These are phyloP conservation scores for Talaromyces atroroseus DNA, from an alignment of 2,329 filamentous ascomycete species.

Conservation along the genomic window DNA sequence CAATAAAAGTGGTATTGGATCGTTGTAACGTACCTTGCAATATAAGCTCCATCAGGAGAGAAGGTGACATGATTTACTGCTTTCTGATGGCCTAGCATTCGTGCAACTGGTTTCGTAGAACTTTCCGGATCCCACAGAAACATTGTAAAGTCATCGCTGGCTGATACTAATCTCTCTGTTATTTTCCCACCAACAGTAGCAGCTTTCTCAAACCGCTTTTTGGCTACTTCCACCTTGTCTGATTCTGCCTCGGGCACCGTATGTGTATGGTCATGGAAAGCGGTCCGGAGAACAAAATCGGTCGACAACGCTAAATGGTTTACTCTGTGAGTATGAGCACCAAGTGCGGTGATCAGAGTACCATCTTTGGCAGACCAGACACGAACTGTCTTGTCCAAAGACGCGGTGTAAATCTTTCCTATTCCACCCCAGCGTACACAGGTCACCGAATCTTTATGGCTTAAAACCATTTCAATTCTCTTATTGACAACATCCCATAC, in stretches of 20 bases:
- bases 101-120: slow-evolving; percentile 76
- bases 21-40: slow-evolving; percentile 49
- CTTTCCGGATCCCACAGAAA: slow-evolving; percentile 84
- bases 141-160: slow-evolving; percentile 93
- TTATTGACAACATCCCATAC: slow-evolving; percentile 80
- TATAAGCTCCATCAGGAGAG: slow-evolving; percentile 79
- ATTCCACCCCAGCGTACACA: slow-evolving; percentile 95
- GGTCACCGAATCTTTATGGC: slow-evolving; percentile 80
- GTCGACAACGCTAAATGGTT: slow-evolving; percentile 93
- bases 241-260: slow-evolving; percentile 63
- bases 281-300: slow-evolving; percentile 80
- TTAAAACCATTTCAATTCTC: slow-evolving; percentile 72
- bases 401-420: slow-evolving; percentile 74
- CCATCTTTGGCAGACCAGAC: slow-evolving; percentile 81
- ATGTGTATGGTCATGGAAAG: slow-evolving; percentile 77
- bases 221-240: slow-evolving; percentile 68
- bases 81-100: slow-evolving; percentile 91
- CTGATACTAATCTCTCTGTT: slow-evolving; percentile 79
- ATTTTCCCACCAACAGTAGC: slow-evolving; percentile 70
- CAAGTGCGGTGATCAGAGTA: slow-evolving; percentile 71
- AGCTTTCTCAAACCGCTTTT: slow-evolving; percentile 77
- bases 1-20: not conserved
- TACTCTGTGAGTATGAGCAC: slow-evolving; percentile 85
- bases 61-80: slow-evolving; percentile 95
- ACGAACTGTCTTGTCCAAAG: slow-evolving; percentile 87